These are phyloP conservation scores for Phalaenopsis equestris DNA, from an alignment of 106 monocot species.

Conservation along the genomic window DNA sequence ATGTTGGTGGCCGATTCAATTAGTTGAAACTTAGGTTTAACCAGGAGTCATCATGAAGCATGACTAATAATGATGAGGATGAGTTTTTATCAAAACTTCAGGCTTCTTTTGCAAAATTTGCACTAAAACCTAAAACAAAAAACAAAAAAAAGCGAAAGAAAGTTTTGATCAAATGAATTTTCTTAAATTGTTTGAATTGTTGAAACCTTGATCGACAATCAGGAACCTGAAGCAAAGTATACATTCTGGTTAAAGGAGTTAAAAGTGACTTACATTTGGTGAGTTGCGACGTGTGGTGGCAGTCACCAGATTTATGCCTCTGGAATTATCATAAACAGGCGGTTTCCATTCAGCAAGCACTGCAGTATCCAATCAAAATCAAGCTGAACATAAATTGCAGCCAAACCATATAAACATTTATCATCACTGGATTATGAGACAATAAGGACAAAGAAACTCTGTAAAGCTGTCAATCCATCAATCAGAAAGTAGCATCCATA, in stretches of 20 bases:
- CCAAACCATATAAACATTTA: not conserved
- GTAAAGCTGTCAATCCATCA: not conserved
- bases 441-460: not conserved
- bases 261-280: slow-evolving; percentile 63
- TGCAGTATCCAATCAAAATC: slow-evolving; percentile 24
- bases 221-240: not conserved
- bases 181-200: not conserved
- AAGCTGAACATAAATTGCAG: not conserved
- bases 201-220: not conserved
- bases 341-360: slow-evolving; percentile 99
- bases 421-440: not conserved
- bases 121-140: not conserved
- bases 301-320: slow-evolving; percentile 79
- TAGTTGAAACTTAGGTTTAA: too few species aligned
- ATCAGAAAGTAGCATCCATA: not conserved
- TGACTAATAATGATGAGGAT: not conserved
- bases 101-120: not conserved
- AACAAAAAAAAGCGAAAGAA: not conserved
- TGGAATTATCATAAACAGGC: slow-evolving; percentile 88
- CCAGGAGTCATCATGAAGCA: too few species aligned
- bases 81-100: not conserved
- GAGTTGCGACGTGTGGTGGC: slow-evolving; percentile 93
- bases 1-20: too few species aligned
- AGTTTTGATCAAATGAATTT: not conserved
- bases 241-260: not conserved